Evolutionary conservation across 805 yeast species (phyloP).

Genomic region (Myxozyma mucilagina): DNA sequence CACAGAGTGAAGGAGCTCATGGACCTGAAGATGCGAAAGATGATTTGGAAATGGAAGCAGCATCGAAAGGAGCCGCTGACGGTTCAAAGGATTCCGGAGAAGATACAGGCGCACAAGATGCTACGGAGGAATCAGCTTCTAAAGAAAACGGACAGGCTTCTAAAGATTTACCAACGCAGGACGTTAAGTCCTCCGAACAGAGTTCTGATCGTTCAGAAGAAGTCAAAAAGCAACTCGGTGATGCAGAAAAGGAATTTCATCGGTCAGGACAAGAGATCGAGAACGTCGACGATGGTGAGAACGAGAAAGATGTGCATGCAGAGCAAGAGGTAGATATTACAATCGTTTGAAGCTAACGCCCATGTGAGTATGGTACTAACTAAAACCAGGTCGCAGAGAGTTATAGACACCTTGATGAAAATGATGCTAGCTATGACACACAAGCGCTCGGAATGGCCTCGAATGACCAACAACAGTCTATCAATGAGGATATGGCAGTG

Average conservation of each 20-base stretch:
- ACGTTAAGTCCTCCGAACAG: background rate
- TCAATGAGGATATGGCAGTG: conserved; percentile 73
- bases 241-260: conserved; percentile 86
- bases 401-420: conserved; percentile 27
- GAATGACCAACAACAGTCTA: conserved; percentile 70
- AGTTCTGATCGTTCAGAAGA: background rate
- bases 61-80: conserved; percentile 56
- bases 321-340: background rate
- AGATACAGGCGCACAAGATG: conserved; percentile 17
- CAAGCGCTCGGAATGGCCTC: conserved; percentile 93
- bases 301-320: conserved; percentile 2
- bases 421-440: conserved; percentile 57
- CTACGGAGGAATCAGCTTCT: conserved; percentile 10
- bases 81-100: conserved; percentile 25
- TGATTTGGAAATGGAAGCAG: conserved; percentile 51
- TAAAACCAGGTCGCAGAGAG: conserved; percentile 7
- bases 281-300: conserved; percentile 48
- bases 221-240: conserved; percentile 79
- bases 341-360: background rate
- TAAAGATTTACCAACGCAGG: conserved; percentile 7
- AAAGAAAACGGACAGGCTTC: conserved; percentile 9
- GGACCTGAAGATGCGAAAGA: conserved; percentile 75
- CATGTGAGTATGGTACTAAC: background rate
- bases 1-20: conserved; percentile 69
- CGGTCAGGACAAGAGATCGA: conserved; percentile 85